A percentile compares a stretch with the other conserved stretches of the same genome.
These are phyloP conservation scores for Mycena venus DNA, from an alignment of 768 basidiomycete species.

Conservation along the genomic window DNA sequence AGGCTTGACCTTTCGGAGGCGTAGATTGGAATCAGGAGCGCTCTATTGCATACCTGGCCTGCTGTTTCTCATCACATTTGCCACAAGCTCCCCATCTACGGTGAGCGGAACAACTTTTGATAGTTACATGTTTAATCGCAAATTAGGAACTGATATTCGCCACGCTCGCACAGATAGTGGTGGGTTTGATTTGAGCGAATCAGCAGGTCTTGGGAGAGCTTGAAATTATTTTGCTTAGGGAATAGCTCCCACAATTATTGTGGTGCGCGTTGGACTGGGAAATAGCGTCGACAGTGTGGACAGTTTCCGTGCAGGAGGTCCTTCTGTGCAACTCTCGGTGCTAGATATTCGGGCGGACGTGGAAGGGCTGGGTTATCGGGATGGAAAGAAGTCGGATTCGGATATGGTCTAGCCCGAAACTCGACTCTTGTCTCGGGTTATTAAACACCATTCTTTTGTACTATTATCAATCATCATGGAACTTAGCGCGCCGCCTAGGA, in stretches of 20 bases:
- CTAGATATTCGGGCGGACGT: neutral
- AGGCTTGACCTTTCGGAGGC: neutral
- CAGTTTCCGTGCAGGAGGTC: conserved; percentile 22
- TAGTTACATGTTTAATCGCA: neutral
- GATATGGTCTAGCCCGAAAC: neutral
- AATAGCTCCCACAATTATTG: too few species aligned
- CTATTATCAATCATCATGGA: neutral
- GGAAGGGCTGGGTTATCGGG: neutral
- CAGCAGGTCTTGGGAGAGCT: too few species aligned
- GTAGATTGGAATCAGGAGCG: conserved; percentile 30
- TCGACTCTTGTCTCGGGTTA: neutral
- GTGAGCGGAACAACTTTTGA: neutral
- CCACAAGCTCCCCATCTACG: neutral
- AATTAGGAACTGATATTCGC: conserved; percentile 21
- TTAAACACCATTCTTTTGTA: neutral
- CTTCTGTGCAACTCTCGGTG: neutral
- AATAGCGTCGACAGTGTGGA: conserved; percentile 20
- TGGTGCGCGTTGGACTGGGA: conserved; percentile 29
- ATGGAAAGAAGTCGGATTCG: neutral
- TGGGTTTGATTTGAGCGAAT: too few species aligned
- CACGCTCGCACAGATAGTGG: conserved; percentile 22
- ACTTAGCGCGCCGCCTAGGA: too few species aligned
- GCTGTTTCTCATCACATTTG: conserved; percentile 15
- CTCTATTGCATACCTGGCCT: conserved; percentile 21
- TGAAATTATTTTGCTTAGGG: too few species aligned